Base-by-base conservation (phyloP, 192 early-diverging fungal species). In the Backusella circina region DNA sequence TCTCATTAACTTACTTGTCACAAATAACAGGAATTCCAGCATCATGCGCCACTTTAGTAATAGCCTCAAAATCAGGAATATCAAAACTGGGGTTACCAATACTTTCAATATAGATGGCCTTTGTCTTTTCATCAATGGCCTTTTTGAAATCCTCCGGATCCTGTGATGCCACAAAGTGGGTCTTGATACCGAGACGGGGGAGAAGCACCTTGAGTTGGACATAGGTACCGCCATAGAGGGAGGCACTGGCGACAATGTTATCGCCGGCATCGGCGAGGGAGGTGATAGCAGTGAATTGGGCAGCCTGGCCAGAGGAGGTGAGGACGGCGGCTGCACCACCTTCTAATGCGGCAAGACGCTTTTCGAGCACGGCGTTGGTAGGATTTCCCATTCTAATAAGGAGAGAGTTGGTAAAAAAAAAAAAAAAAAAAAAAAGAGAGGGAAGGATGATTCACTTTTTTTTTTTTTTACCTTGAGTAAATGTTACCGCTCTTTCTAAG, bases 11-110 rank as follows among this genome's bases (percentile, higher is more conserved):
- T 74, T 78, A 78, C 77, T 98, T 98, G 86, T 98, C 96, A 31
- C 97, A 95, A 70, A 98, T 87, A 50, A 98, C 80, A 39, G 96
- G 96, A 33, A 98, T 85, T 23, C 94, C 94, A 61, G 91, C 88
- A 26, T 86, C 83, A 71, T 98, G 93, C 44, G 92, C 92, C 30
- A 93, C 86, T 38, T 93, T 87, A 30, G 95, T 89, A 65, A 98
- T 91, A 18, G 86, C 92, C 67, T 85, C 84, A 79, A 97, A 93
- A 71, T 98, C 94, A 7, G 95, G 93, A 7, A 98, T 91, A 78
- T 93, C 92, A 87, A 93, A 94, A 73, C 90, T 88, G 28, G 96
- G 96, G 84, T 98, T 98, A 28, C 95, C 95, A 70, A 98, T 93
- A 37, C 90, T 91, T 84, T 98, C 96, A 68, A 96, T 76, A 80